Evolutionary conservation across 805 yeast species (phyloP).

Genomic region (Clavispora phyllophila): DNA sequence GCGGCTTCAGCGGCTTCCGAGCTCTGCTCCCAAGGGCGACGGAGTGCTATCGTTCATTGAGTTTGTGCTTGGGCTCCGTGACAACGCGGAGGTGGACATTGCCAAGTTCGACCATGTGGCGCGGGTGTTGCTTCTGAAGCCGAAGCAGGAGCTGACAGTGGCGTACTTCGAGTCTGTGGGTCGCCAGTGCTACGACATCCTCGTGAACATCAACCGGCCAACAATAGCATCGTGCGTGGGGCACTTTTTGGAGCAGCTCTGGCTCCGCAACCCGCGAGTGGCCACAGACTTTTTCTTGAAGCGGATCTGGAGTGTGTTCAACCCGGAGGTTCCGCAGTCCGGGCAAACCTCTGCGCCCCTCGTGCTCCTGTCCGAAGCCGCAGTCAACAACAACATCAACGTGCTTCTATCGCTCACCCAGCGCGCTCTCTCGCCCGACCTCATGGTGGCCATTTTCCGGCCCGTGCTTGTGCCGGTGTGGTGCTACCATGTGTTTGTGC

Average conservation of each 20-base stretch:
- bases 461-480: constrained; percentile 37
- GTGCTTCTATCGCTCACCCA: constrained; percentile 61
- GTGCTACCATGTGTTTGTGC: constrained; percentile 40
- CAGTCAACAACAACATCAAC: constrained; percentile 58
- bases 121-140: constrained; percentile 60
- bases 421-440: constrained; percentile 22
- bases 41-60: constrained; percentile 77
- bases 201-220: constrained; percentile 59
- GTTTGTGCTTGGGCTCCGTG: constrained; percentile 70
- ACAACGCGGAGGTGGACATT: constrained; percentile 61
- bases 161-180: constrained; percentile 59
- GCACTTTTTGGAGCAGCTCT: constrained; percentile 49
- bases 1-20: constrained; percentile 50
- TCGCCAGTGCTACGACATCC: constrained; percentile 54
- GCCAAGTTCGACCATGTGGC: constrained; percentile 64
- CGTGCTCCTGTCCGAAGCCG: constrained; percentile 39
- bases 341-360: constrained; percentile 35
- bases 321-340: constrained; percentile 47
- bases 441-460: constrained; percentile 19
- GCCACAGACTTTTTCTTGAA: constrained; percentile 56
- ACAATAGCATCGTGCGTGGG: constrained; percentile 52
- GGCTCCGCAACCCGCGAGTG: constrained; percentile 44
- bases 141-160: constrained; percentile 41
- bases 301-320: constrained; percentile 42
- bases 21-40: constrained; percentile 45